Evolutionary conservation across 805 yeast species (phyloP).

Genomic region (Barnettozyma sucrosica): DNA sequence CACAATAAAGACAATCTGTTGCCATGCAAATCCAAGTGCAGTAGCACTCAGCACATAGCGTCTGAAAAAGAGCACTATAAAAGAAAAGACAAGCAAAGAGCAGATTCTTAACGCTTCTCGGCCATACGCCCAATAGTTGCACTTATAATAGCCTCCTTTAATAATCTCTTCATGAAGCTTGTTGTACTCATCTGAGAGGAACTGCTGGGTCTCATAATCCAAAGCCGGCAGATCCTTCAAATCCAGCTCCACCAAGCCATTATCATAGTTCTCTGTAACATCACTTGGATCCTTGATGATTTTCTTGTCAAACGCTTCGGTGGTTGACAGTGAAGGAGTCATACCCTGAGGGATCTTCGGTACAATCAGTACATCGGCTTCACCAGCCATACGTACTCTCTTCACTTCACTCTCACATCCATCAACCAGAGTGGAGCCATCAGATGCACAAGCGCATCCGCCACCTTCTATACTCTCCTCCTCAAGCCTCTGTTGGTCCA

Average conservation of each 20-base stretch:
- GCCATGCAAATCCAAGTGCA: constrained; percentile 76
- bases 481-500: constrained; percentile 24
- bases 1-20: constrained; percentile 79
- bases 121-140: constrained; percentile 69
- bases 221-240: constrained; percentile 52
- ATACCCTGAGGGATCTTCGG: constrained; percentile 49
- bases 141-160: constrained; percentile 58
- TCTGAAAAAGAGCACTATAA: constrained; percentile 40
- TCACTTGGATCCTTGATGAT: constrained; percentile 51
- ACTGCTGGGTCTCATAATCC: constrained; percentile 60
- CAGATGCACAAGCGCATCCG: constrained; percentile 2
- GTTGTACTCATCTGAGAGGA: constrained; percentile 51
- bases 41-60: constrained; percentile 54
- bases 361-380: constrained; percentile 34
- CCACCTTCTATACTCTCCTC: neutral
- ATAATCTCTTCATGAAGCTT: constrained; percentile 51
- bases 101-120: constrained; percentile 60
- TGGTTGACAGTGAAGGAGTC: constrained; percentile 35
- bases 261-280: constrained; percentile 53
- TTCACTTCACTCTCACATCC: neutral
- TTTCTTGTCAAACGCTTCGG: constrained; percentile 23
- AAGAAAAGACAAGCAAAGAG: constrained; percentile 44
- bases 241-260: constrained; percentile 48
- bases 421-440: constrained; percentile 8
- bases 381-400: constrained; percentile 32